Conservation (phyloP, 2,329 filamentous ascomycete genomes). For the Dactylellina sp. region DNA sequence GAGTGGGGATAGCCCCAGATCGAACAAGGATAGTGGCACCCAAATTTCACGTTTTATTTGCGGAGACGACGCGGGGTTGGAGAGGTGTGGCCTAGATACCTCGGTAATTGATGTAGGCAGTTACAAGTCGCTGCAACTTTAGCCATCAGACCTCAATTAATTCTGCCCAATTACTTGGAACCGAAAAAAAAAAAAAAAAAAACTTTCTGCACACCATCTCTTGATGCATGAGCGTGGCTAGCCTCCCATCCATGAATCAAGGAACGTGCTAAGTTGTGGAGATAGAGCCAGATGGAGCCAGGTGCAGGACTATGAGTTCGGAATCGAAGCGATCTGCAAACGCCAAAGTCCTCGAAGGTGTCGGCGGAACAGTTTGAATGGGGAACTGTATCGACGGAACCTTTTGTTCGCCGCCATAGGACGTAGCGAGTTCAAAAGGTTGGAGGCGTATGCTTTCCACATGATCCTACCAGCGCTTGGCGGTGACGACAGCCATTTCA, state of each 20-base stretch:
- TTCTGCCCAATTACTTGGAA: not conserved
- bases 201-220: not conserved
- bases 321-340: slow-evolving; percentile 56
- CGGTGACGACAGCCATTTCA: not conserved
- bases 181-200: slow-evolving; percentile 1
- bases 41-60: slow-evolving; percentile 45
- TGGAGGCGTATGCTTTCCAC: slow-evolving; percentile 10
- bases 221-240: not conserved
- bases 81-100: slow-evolving; percentile 33
- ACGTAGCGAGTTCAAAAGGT: not conserved
- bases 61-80: slow-evolving; percentile 55
- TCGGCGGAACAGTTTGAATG: slow-evolving; percentile 12
- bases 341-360: slow-evolving; percentile 20
- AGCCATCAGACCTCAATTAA: not conserved
- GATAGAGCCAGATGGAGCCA: slow-evolving; percentile 5
- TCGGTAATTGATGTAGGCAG: slow-evolving; percentile 57
- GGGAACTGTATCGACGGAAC: slow-evolving; percentile 25
- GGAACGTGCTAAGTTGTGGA: slow-evolving; percentile 9
- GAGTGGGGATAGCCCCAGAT: slow-evolving; percentile 41
- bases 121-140: slow-evolving; percentile 36
- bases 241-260: slow-evolving; percentile 31
- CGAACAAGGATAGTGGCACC: slow-evolving; percentile 34
- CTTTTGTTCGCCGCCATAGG: slow-evolving; percentile 8
- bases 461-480: slow-evolving; percentile 22
- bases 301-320: slow-evolving; percentile 29